Evolutionary conservation across 2,329 filamentous ascomycete genomes (phyloP).

Genomic region (Arthrobotrys entomopaga): DNA sequence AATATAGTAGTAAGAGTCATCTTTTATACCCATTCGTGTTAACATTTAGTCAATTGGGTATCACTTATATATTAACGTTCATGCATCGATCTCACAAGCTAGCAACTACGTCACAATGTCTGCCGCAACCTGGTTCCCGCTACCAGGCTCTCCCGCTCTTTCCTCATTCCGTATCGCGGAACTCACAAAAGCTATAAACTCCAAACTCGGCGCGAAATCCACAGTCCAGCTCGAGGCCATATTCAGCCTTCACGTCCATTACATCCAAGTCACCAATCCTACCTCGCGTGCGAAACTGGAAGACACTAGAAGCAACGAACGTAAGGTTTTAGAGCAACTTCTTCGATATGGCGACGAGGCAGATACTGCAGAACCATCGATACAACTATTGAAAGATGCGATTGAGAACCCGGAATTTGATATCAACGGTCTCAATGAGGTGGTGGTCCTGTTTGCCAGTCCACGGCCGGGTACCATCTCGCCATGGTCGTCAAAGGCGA

Average conservation of each 20-base stretch:
- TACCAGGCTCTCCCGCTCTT: conserved; percentile 69
- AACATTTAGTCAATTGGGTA: conserved; percentile 1
- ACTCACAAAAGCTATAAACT: conserved; percentile 65
- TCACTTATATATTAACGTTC: background rate
- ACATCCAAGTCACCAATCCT: conserved; percentile 70
- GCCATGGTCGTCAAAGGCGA: conserved; percentile 97
- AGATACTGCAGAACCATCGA: conserved; percentile 62
- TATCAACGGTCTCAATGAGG: conserved; percentile 60
- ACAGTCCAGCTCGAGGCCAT: conserved; percentile 62
- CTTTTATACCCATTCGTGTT: background rate
- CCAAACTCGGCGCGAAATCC: conserved; percentile 58
- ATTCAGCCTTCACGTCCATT: conserved; percentile 72
- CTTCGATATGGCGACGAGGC: conserved; percentile 70
- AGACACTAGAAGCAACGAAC: conserved; percentile 63
- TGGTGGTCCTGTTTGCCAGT: conserved; percentile 75
- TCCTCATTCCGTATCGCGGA: conserved; percentile 64
- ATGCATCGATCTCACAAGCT: conserved; percentile 1
- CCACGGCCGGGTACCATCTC: conserved; percentile 85
- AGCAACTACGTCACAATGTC: conserved; percentile 51
- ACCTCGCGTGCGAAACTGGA: conserved; percentile 61
- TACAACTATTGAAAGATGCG: conserved; percentile 63
- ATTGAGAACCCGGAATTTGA: conserved; percentile 66
- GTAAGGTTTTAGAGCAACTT: conserved; percentile 69
- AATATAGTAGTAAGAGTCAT: background rate
- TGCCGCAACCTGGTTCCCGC: conserved; percentile 60